Percentiles rank a stretch among this genome's conserved stretches.
Conservation (phyloP, 2,329 filamentous ascomycete species). For the Arthroderma sp. region DNA sequence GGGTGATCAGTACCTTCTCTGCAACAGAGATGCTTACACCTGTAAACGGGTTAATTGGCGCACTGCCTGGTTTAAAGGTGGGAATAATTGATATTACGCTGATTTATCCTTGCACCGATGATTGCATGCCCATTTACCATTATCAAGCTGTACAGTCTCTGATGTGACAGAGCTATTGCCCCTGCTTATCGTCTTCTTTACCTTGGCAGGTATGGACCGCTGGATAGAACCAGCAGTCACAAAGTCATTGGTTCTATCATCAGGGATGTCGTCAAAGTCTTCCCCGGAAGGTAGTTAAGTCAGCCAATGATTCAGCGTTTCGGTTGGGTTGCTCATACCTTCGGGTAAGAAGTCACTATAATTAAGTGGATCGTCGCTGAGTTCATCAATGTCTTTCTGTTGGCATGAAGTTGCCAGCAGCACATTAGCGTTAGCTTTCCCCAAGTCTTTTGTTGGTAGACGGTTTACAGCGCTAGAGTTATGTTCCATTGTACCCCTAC, state of each 20-base stretch:
- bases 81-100: slow-evolving; percentile 20
- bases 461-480: neutral
- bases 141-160: slow-evolving; percentile 44
- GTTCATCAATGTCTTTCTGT: neutral
- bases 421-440: neutral
- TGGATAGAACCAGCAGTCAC: neutral
- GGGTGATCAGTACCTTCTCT: slow-evolving; percentile 58
- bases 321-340: neutral
- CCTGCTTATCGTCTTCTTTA: slow-evolving; percentile 8
- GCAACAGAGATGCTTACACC: slow-evolving; percentile 63
- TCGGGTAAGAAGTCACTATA: slow-evolving; percentile 1
- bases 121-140: slow-evolving; percentile 63
- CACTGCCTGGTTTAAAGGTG: slow-evolving; percentile 23
- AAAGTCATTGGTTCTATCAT: slow-evolving; percentile 15
- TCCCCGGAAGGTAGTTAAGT: slow-evolving; percentile 15
- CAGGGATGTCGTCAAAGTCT: slow-evolving; percentile 9
- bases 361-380: neutral
- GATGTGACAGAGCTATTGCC: slow-evolving; percentile 9
- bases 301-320: slow-evolving; percentile 3
- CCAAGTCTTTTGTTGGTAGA: neutral
- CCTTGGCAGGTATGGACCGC: slow-evolving; percentile 6
- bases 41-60: slow-evolving; percentile 19
- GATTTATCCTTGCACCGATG: slow-evolving; percentile 54
- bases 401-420: neutral
- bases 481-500: neutral